phyloP scores from a whole-genome alignment of 2,329 filamentous ascomycete species.

The Aspergillus thermomutatus region DNA sequence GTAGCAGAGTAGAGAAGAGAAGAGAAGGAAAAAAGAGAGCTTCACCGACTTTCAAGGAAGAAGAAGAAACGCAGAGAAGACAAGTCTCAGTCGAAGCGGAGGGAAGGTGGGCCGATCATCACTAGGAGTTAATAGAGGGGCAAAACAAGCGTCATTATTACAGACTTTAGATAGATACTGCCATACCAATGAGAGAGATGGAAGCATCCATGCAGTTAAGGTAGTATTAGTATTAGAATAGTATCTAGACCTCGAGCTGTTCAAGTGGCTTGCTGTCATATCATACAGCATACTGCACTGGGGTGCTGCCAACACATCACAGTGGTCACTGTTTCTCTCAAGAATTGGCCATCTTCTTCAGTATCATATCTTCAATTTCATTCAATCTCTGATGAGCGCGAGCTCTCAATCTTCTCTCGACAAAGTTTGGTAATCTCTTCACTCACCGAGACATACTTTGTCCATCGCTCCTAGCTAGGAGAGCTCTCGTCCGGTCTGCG shows the following conservation, averaged over 20 bases:
- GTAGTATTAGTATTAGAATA: neutral
- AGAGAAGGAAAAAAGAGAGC: constrained; percentile 2
- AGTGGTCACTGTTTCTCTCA: neutral
- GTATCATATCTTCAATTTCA: too few species aligned
- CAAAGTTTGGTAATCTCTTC: neutral
- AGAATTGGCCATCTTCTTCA: neutral
- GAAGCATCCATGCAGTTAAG: neutral
- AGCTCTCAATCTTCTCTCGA: neutral
- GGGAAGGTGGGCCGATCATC: constrained; percentile 9
- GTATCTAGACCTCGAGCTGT: too few species aligned
- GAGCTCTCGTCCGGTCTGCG: neutral
- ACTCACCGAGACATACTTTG: neutral
- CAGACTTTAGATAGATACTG: neutral
- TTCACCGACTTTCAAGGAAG: constrained; percentile 24
- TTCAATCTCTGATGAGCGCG: too few species aligned
- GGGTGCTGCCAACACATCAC: neutral
- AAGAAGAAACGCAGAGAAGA: constrained; percentile 1
- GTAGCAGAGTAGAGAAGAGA: constrained; percentile 6
- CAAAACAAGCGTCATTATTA: neutral
- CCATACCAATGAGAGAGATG: neutral
- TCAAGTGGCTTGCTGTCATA: too few species aligned
- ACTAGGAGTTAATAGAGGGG: neutral
- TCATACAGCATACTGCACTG: neutral
- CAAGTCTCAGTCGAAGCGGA: neutral
- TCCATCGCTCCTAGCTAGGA: neutral